Percentiles rank a stretch among this genome's conserved stretches.
Conservation (phyloP, 1,284 basidiomycete species). For the Takashimella koratensis region DNA sequence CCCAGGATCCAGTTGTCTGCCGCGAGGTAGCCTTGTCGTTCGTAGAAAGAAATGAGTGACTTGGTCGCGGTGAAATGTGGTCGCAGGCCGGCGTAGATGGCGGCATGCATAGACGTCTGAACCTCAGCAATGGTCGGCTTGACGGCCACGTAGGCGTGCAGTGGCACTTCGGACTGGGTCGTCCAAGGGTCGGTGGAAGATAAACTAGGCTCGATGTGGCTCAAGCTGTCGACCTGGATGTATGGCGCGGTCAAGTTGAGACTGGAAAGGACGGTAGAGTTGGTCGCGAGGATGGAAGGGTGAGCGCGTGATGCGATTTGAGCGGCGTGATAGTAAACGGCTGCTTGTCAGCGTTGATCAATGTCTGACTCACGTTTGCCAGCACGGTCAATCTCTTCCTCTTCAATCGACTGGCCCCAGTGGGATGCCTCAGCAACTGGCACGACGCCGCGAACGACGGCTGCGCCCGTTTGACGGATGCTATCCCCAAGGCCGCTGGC, state of each 20-base stretch:
- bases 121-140: constrained; percentile 23
- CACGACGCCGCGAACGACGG: neutral
- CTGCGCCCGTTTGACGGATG: neutral
- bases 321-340: constrained; percentile 29
- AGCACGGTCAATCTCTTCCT: neutral
- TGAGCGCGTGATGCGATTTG: constrained; percentile 35
- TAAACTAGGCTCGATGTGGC: neutral
- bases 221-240: constrained; percentile 24
- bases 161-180: constrained; percentile 15
- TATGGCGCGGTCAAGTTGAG: constrained; percentile 14
- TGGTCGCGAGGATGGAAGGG: constrained; percentile 34
- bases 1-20: constrained; percentile 33
- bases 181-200: constrained; percentile 9
- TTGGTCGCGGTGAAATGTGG: constrained; percentile 34
- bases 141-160: constrained; percentile 37
- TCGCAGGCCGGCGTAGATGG: constrained; percentile 39
- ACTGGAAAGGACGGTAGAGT: constrained; percentile 21
- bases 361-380: neutral
- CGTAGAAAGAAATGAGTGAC: constrained; percentile 40
- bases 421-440: neutral
- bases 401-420: neutral
- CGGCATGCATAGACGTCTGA: constrained; percentile 26
- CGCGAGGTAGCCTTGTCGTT: constrained; percentile 29
- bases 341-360: neutral
- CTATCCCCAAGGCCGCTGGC: neutral